These are phyloP conservation scores for Sugiyamaella chiloensis DNA, from an alignment of 805 yeast species.

Conservation along the genomic window DNA sequence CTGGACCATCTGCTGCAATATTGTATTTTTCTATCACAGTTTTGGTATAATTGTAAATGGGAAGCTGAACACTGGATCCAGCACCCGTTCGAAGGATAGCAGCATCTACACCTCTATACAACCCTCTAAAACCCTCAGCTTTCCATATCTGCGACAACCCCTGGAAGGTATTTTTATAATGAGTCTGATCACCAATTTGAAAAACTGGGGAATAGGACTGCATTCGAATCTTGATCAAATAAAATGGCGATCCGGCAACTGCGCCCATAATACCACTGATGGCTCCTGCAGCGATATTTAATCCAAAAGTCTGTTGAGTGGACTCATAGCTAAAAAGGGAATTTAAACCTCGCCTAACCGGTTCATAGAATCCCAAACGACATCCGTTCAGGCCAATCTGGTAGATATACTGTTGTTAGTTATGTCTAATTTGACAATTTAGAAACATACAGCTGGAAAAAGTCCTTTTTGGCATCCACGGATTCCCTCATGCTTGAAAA, in stretches of 20 bases:
- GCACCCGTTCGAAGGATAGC: slow-evolving; percentile 92
- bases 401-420: slow-evolving; percentile 52
- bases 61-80: slow-evolving; percentile 93
- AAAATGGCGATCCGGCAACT: slow-evolving; percentile 83
- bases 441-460: slow-evolving; percentile 55
- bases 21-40: slow-evolving; percentile 52
- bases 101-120: slow-evolving; percentile 90
- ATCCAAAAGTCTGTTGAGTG: slow-evolving; percentile 47
- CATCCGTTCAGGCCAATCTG: slow-evolving; percentile 93
- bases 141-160: slow-evolving; percentile 63
- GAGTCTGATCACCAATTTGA: slow-evolving; percentile 88
- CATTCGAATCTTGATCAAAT: slow-evolving; percentile 91
- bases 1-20: slow-evolving; percentile 58
- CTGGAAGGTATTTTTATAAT: slow-evolving; percentile 64
- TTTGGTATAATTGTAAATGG: slow-evolving; percentile 81
- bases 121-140: slow-evolving; percentile 72
- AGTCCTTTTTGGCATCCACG: slow-evolving; percentile 88
- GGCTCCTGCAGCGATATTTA: slow-evolving; percentile 80
- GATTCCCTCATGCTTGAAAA: slow-evolving; percentile 78
- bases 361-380: slow-evolving; percentile 91
- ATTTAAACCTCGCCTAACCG: slow-evolving; percentile 63
- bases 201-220: slow-evolving; percentile 76
- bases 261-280: slow-evolving; percentile 88
- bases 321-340: slow-evolving; percentile 48
- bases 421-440: not conserved